Evolutionary conservation across 2,329 filamentous ascomycete species (phyloP).

Genomic region (Ramularia endophylla): DNA sequence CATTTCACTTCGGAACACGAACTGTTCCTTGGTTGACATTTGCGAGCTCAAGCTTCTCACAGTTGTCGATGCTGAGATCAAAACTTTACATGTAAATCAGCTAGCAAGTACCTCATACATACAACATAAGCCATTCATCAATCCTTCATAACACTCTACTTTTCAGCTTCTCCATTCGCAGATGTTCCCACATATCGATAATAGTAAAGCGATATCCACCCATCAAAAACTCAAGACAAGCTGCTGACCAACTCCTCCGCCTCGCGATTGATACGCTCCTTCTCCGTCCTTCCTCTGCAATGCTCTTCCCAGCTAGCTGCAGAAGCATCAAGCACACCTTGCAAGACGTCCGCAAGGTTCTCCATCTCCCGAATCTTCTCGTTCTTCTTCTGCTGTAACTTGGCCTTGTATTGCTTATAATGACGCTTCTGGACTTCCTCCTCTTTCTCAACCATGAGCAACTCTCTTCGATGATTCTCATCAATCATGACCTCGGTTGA

Average conservation of each 20-base stretch:
- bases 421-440: constrained; percentile 36
- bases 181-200: too few species aligned
- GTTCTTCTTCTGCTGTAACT: constrained; percentile 24
- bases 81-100: too few species aligned
- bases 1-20: too few species aligned
- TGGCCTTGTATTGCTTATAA: constrained; percentile 26
- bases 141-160: too few species aligned
- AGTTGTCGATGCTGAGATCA: too few species aligned
- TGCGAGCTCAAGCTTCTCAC: too few species aligned
- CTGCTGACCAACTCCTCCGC: constrained; percentile 7
- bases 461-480: constrained; percentile 39
- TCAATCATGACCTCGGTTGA: constrained; percentile 40
- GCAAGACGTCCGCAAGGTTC: constrained; percentile 1
- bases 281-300: constrained; percentile 5
- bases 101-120: too few species aligned
- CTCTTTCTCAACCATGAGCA: constrained; percentile 39
- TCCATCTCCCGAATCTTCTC: constrained; percentile 7
- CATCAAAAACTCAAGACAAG: constrained; percentile 1
- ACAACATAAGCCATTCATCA: too few species aligned
- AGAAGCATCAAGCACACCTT: constrained; percentile 1
- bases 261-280: constrained; percentile 5
- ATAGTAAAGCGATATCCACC: too few species aligned
- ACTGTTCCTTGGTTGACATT: too few species aligned
- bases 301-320: constrained; percentile 10
- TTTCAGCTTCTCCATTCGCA: too few species aligned